A percentile compares a stretch with the other conserved stretches of the same genome.
These are phyloP conservation scores for Phanerodontia chrysosporium DNA, from an alignment of 768 basidiomycete genomes.

Conservation along the genomic window DNA sequence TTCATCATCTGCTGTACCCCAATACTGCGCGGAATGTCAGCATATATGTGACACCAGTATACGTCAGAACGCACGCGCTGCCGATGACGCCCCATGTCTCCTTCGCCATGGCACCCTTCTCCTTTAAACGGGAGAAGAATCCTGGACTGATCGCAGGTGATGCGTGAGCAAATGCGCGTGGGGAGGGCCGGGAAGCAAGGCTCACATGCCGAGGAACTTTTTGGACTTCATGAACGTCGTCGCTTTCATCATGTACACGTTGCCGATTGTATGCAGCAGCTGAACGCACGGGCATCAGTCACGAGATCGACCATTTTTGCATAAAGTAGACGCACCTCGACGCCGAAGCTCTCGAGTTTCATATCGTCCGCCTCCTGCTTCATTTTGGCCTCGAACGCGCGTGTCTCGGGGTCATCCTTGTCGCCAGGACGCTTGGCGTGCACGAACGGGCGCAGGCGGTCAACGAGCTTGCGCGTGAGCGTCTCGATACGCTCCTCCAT, in stretches of 20 bases:
- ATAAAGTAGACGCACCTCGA: slow-evolving; percentile 60
- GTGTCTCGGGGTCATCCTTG: slow-evolving; percentile 79
- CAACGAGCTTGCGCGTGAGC: slow-evolving; percentile 76
- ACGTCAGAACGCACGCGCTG: slow-evolving; percentile 60
- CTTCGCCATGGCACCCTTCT: slow-evolving; percentile 89
- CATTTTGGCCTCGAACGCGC: slow-evolving; percentile 72
- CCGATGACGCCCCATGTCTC: slow-evolving; percentile 97
- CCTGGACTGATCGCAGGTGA: slow-evolving; percentile 51
- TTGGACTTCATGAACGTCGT: slow-evolving; percentile 87
- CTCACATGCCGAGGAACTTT: slow-evolving; percentile 87
- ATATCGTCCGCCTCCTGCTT: slow-evolving; percentile 87
- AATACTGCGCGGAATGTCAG: slow-evolving; percentile 35
- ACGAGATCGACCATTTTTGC: slow-evolving; percentile 51
- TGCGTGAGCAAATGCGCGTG: background rate
- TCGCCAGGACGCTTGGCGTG: slow-evolving; percentile 83
- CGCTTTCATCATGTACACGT: slow-evolving; percentile 90
- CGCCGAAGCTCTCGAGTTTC: slow-evolving; percentile 95
- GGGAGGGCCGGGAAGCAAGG: slow-evolving; percentile 16
- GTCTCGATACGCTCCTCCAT: slow-evolving; percentile 74
- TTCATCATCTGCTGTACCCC: slow-evolving; percentile 77
- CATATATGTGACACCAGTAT: background rate
- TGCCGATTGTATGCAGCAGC: slow-evolving; percentile 88
- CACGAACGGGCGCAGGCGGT: slow-evolving; percentile 85
- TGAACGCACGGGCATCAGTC: slow-evolving; percentile 53
- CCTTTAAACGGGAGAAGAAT: slow-evolving; percentile 91